These are phyloP conservation scores for Penicillium steckii DNA, from an alignment of 495 filamentous ascomycete genomes.

Conservation along the genomic window DNA sequence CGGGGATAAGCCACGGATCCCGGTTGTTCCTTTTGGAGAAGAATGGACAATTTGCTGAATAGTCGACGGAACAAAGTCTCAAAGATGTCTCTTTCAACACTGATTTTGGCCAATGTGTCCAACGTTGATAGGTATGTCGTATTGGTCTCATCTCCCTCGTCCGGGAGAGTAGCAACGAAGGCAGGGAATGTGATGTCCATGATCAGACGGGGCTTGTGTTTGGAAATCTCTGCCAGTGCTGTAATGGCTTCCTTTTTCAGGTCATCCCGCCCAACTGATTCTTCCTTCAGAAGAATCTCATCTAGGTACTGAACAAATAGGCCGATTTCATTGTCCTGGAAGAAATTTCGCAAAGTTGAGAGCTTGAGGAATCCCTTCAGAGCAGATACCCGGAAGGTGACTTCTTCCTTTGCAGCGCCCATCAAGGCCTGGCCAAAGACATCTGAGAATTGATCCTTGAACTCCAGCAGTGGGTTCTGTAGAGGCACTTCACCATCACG, in stretches of 20 bases:
- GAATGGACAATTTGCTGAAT: slow-evolving; percentile 60
- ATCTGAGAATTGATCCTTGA: slow-evolving; percentile 61
- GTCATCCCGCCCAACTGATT: slow-evolving; percentile 55
- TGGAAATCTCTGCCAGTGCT: slow-evolving; percentile 63
- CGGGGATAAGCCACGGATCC: slow-evolving; percentile 52
- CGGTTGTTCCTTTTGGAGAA: slow-evolving; percentile 54
- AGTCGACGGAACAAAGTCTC: slow-evolving; percentile 67
- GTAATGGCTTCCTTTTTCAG: slow-evolving; percentile 63
- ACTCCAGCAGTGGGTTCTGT: slow-evolving; percentile 55
- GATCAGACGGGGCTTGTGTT: slow-evolving; percentile 63
- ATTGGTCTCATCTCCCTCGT: slow-evolving; percentile 46
- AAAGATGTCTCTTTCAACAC: slow-evolving; percentile 62
- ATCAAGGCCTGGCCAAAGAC: slow-evolving; percentile 60
- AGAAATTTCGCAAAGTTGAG: slow-evolving; percentile 52
- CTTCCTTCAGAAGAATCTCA: slow-evolving; percentile 61
- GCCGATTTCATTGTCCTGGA: slow-evolving; percentile 63
- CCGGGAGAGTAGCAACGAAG: slow-evolving; percentile 69
- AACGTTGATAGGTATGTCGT: slow-evolving; percentile 55
- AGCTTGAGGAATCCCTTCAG: slow-evolving; percentile 59
- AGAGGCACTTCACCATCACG: slow-evolving; percentile 30
- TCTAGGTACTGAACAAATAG: slow-evolving; percentile 64
- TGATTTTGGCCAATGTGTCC: slow-evolving; percentile 67
- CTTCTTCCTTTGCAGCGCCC: slow-evolving; percentile 60
- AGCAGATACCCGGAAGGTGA: slow-evolving; percentile 62
- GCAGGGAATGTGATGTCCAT: slow-evolving; percentile 71